Evolutionary conservation across 108 stramenopile species (phyloP), one percentile per base, ranked within the genome.

Genomic region (Stephanodiscus triporus): DNA sequence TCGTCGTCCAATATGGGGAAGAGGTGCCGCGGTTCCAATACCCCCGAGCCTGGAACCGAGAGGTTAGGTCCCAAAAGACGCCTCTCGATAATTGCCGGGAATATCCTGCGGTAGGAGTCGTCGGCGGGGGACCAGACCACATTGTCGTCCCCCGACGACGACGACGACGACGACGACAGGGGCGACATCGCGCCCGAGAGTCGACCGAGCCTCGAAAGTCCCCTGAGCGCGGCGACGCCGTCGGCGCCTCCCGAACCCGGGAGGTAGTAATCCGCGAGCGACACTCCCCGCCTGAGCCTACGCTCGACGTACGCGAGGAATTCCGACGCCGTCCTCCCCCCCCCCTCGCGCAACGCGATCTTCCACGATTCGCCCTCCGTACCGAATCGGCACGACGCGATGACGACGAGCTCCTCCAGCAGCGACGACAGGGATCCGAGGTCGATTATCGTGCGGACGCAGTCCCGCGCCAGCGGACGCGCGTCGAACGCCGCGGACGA

Each of bases 11-110:
- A 62, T 51, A 81, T 77, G 24, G 75, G 75, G 38, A 77, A 67
- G 10, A 81, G 50, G 57, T 77, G 76, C 17, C 47, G 59, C 47
- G 80, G 55, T 42, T 81, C 70, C 45, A 80, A 70, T 16, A 80
- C 50, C 42, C 68, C 79, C 11, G 20, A 4, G 20, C 9, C 34
- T 10, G 58, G 58, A 7, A 68, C 55, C 22, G 56, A 16, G 27
- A 80, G 62, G 63, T 73, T 67, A 2, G 79, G 72, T 32, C 61
- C 40, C 16, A 80, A 62, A 2, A 80, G 62, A 29, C 64, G 49
- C 36, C 61, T 63, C 65, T 80, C 79, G 47, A 80, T 80, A 23
- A 80, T 73, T 30, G 79, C 66, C 26, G 79, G 68, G 24, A 80
- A 53, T 51, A 80, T 72, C 53, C 78, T 66, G 24, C 79, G 58